Base-by-base conservation (phyloP, 1,139 yeast genomes). In the Zygoascus hellenicus region DNA sequence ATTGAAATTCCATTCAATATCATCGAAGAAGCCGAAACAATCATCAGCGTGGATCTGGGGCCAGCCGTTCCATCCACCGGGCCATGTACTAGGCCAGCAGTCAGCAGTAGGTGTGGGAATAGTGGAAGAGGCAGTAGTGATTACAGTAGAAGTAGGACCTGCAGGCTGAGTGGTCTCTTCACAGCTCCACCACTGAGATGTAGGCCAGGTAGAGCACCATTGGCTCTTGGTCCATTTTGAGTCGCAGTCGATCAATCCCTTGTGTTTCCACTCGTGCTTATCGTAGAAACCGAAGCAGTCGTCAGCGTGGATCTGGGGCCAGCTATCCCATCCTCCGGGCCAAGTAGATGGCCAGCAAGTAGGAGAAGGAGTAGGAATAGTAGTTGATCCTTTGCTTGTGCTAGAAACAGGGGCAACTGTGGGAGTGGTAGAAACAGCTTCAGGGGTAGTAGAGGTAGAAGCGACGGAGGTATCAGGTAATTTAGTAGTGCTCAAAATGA, bases 251-350 rank as follows among this genome's bases (percentile, higher is more conserved):
- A 33, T 3, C 10, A 7, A n/a, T 4, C 36, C 36, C 4, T 15
- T 33, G 17, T 13, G 16, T 5, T 33, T 16, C 36, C 36, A 33
- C 5, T 33, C 36, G 44, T 44, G 28, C 43, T 31, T 32, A 13
- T 38, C 22, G n/a, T 6, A 29, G 22, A 17, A 45, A 34, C 42
- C 35, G 39, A 42, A 40, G 38, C 43, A 33, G 43, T 36, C 34
- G n/a, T 40, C 22, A 42, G 17, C 43, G 33, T 47, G 43, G 51
- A 46, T 47, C 39, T 40, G 46, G 39, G 30, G 39, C 39, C 19
- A 38, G 41, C 28, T 26, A 10, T 38, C 14, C 31, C 41, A 26
- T 28, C 33, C 19, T 10, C 42, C 33, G 19, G 19, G 42, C 34
- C 34, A 22, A 19, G 42, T 41, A 46, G 36, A 19, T 15, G 50